These are phyloP conservation scores for Pseudisothecium myosuroides DNA, from an alignment of 225 moss, liverwort and hornwort species.

Conservation along the genomic window DNA sequence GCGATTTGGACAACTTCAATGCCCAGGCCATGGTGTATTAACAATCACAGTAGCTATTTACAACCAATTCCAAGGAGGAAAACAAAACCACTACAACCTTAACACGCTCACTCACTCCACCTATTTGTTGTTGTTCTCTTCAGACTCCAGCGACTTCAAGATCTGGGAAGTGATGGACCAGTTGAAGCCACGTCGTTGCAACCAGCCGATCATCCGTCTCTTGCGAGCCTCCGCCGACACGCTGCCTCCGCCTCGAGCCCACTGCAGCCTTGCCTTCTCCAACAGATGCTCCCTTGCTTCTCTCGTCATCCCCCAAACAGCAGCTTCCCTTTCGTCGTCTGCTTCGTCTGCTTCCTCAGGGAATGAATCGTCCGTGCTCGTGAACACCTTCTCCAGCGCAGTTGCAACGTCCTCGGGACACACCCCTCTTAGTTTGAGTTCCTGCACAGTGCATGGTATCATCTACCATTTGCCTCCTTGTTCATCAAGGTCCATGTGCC, in stretches of 20 bases:
- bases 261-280: conserved; percentile 51
- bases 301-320: conserved; percentile 66
- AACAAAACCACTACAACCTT: neutral
- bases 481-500: neutral
- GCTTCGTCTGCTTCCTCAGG: neutral
- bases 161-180: conserved; percentile 63
- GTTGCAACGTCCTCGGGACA: conserved; percentile 34
- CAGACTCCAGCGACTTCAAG: conserved; percentile 15
- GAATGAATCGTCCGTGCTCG: neutral
- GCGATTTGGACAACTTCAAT: neutral
- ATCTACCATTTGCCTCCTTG: neutral
- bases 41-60: neutral
- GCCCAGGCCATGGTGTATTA: neutral
- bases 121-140: neutral
- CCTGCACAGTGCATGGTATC: conserved; percentile 23
- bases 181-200: conserved; percentile 79
- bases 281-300: conserved; percentile 59
- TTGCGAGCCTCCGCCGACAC: conserved; percentile 40
- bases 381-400: conserved; percentile 52
- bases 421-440: conserved; percentile 60
- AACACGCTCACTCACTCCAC: neutral
- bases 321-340: conserved; percentile 3
- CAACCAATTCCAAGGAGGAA: neutral
- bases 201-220: conserved; percentile 83
- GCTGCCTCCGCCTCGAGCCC: conserved; percentile 56